Evolutionary conservation across 1,139 yeast species (phyloP), one percentile per base, ranked within the genome.

Genomic region (Candida gigantensis): DNA sequence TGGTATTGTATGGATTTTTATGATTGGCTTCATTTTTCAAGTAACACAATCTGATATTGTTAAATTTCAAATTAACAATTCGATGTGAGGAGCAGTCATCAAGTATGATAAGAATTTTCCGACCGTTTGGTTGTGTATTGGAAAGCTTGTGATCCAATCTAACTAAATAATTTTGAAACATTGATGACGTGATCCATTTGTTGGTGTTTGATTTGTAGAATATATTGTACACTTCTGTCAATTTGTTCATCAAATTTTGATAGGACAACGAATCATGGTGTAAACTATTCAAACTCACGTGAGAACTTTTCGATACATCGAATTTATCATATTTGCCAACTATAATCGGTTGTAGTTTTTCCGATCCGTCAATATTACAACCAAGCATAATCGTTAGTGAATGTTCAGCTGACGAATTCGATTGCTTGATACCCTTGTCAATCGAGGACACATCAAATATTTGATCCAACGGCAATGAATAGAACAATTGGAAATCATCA

Each of bases 1-100:
- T 49, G 2, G 71, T 57, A 36, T 57, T 58, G 46, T 58, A 65
- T 0, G 73, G 71, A 32, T 67, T 67, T 37, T 65, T 66, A 44
- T 66, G 71, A 40, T 57, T 64, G 23, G 66, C 53, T 33, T 68
- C 67, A 43, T 70, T 69, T 41, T 68, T 68, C 46, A 70, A 47
- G 42, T 63, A 71, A 21, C 70, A 58, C 32, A 81, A 57, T 35
- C 70, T 61, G 23, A 81, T 77, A 49, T 77, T 74, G 37, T 68
- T 67, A 45, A 81, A 66, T 44, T 74, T 77, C 40, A 79, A 58
- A 47, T 80, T 80, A 30, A 79, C 67, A 5, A 79, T 74, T 36
- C 86, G 58, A 51, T 81, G 87, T 1, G 84, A 74, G 4, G 83
- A 76, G 8, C 82, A 74, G 52, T 81, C 84, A 54, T 80, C 85